phyloP scores from a whole-genome alignment of 305 asterid species.

The Solanum hybrid region DNA sequence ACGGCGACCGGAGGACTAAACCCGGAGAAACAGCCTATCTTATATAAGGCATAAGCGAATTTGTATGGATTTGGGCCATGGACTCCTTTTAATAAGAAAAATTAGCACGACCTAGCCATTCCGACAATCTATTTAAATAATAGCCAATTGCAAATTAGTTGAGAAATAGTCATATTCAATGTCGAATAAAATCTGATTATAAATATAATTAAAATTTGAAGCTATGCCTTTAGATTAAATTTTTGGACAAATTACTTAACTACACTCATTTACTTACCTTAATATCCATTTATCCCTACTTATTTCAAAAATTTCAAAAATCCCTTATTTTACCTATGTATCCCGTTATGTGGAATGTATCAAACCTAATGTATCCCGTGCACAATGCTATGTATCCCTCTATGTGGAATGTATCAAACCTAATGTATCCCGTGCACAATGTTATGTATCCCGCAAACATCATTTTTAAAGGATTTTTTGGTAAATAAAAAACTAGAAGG shows the following conservation, averaged over 20 bases:
- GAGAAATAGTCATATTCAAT: background rate
- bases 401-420: too few relatives aligned
- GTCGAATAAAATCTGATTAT: background rate
- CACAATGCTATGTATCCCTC: too few relatives aligned
- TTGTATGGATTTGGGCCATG: background rate
- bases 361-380: too few relatives aligned
- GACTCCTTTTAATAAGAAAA: background rate
- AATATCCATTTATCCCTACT: too few relatives aligned
- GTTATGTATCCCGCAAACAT: too few relatives aligned
- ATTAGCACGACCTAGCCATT: background rate
- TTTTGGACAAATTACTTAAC: background rate
- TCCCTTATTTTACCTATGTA: too few relatives aligned
- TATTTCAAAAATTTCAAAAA: too few relatives aligned
- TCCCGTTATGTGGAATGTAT: too few relatives aligned
- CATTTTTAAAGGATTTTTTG: too few relatives aligned
- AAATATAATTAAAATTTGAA: background rate
- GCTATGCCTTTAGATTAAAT: background rate
- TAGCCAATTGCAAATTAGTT: background rate
- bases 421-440: too few relatives aligned
- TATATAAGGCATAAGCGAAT: background rate
- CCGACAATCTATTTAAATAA: background rate
- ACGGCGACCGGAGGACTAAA: background rate
- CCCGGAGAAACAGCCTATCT: background rate
- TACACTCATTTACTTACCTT: too few relatives aligned
- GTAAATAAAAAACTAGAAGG: too few relatives aligned